A percentile compares a stretch with the other conserved stretches of the same genome.
These are phyloP conservation scores for Daphne laureola DNA, from an alignment of 441 rosid genomes.

Conservation along the genomic window DNA sequence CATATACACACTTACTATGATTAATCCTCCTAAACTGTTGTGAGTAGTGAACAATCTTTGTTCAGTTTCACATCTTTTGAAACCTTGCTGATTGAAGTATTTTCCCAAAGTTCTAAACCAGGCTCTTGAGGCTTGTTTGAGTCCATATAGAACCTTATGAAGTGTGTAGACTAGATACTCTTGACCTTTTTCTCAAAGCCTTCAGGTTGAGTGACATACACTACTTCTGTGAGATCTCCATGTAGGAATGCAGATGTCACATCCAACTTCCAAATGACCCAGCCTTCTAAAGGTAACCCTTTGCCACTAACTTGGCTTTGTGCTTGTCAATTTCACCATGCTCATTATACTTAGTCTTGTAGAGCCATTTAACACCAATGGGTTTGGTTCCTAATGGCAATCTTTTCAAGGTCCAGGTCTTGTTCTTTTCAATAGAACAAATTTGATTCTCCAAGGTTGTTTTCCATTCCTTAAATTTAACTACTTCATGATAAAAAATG, in stretches of 20 bases:
- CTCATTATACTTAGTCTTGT: neutral
- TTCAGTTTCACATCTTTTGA: neutral
- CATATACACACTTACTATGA: neutral
- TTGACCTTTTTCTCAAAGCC: neutral
- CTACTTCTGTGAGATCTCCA: neutral
- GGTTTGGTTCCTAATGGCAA: neutral
- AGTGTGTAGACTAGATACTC: neutral
- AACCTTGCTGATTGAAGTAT: neutral
- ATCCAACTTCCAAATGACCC: too few species aligned
- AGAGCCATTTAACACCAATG: neutral
- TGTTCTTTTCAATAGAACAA: neutral
- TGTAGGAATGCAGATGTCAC: too few species aligned
- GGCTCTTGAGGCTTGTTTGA: too few species aligned
- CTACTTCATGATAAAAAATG: neutral
- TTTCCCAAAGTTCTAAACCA: neutral
- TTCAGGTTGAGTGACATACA: neutral
- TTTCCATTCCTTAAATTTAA: neutral
- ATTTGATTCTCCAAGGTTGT: neutral
- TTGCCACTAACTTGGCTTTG: too few species aligned
- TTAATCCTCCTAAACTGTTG: too few species aligned
- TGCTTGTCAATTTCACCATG: too few species aligned
- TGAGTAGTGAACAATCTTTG: neutral
- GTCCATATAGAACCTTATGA: too few species aligned
- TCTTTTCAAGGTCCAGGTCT: neutral
- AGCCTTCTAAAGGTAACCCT: too few species aligned